Evolutionary conservation across 768 basidiomycete species (phyloP), one percentile per base, ranked within the genome.

Genomic region (Rhizopogon rudus): DNA sequence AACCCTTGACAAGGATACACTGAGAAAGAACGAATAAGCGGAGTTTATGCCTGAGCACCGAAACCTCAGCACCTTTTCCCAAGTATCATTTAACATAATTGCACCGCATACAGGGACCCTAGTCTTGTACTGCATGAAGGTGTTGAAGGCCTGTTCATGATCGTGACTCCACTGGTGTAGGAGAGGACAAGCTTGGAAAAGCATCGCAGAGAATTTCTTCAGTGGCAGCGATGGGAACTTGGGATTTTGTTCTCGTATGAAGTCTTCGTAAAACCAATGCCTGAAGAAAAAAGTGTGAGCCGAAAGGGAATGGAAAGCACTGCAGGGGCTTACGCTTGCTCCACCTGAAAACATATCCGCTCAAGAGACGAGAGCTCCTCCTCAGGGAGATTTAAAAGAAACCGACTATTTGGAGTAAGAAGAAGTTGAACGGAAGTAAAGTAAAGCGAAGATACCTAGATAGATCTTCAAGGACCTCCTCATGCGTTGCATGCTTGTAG

Each of bases 201-300:
- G 75, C 77, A 91, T 88, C 50, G 88, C 87, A 31, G 93, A 96
- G 73, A 99, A 99, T 64, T 84, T 87, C 76, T 95, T 93, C 63
- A 98, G 83, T 16, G 87, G 83, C 57, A 93, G 77, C 1, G 93
- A 89, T 1, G 93, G 96, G 42, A 98, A 85, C 56, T 84, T 82
- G 8, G 87, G 86, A 55, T 93, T 90, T 71, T 90, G 83, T 68
- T 95, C 93, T 42, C 97, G 90, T 60, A 98, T 86, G 63, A 97
- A 98, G 70, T 99, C 97, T 77, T 98, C 97, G 65, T 99, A 99
- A 71, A 92, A 99, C 96, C 96, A 99, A 69, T 98, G 96, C n/a
- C 95, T 97, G 66, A 8, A 43, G 22, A 45, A 48, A 39, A 35
- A 35, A 41, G 10, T 17, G 48, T 49, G 57, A 60, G 60, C 60